Evolutionary conservation across 2,329 filamentous ascomycete species (phyloP).

Genomic region (Hypoxylon sp.): DNA sequence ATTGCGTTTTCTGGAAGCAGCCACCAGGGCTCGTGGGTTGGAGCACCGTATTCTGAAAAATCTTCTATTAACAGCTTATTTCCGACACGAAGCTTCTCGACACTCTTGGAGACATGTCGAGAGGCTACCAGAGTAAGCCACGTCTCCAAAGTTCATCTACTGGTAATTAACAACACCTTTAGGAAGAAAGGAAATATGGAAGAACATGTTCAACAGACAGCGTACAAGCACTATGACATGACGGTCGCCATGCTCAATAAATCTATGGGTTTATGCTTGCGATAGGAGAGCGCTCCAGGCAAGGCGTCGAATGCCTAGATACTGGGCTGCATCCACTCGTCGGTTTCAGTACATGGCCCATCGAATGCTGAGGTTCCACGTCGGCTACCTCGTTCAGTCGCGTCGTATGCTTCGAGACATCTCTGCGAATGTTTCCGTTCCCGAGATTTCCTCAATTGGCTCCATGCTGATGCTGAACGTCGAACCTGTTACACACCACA

Average conservation of each 20-base stretch:
- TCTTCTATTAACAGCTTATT: conserved; percentile 67
- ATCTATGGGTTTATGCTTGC: conserved; percentile 76
- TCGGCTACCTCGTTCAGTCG: conserved; percentile 7
- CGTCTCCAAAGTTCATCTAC: conserved; percentile 6
- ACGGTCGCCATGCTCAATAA: conserved; percentile 82
- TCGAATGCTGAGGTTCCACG: conserved; percentile 5
- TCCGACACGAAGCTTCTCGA: conserved; percentile 53
- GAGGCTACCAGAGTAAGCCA: conserved; percentile 33
- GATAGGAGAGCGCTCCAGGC: conserved; percentile 54
- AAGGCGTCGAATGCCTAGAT: conserved; percentile 15
- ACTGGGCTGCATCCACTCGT: conserved; percentile 6
- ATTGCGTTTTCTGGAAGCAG: conserved; percentile 77
- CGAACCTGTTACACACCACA: conserved; percentile 21
- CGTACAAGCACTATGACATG: conserved; percentile 75
- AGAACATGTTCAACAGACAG: conserved; percentile 48
- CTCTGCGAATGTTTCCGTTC: conserved; percentile 17
- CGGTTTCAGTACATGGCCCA: conserved; percentile 18
- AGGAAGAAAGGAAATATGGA: conserved; percentile 42
- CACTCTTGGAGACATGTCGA: conserved; percentile 50
- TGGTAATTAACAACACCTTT: conserved; percentile 33
- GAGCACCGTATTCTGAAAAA: conserved; percentile 83
- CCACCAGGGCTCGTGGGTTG: conserved; percentile 73
- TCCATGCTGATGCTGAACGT: conserved; percentile 7
- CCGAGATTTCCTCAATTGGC: conserved; percentile 8
- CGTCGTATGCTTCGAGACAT: conserved; percentile 9